A percentile compares a stretch with the other conserved stretches of the same genome.
Conservation (phyloP, 192 early-diverging fungal genomes). For the Coemansia sp. region DNA sequence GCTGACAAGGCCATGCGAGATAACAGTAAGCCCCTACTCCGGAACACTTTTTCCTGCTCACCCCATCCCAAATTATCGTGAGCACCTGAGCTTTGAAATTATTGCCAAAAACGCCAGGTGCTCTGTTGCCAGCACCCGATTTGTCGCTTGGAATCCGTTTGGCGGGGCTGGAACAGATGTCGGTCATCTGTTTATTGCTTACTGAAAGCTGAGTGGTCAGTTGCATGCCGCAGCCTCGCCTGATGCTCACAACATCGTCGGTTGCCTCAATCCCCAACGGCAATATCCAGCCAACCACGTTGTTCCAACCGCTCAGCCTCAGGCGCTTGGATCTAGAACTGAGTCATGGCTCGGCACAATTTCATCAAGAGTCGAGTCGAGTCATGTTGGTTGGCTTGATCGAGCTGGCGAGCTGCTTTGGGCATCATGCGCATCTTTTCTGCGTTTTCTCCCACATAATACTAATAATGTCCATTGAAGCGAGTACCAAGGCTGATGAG, state of each 20-base stretch:
- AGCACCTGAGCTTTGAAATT: neutral
- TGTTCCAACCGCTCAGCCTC: neutral
- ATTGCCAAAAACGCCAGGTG: neutral
- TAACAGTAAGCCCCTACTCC: conserved; percentile 5
- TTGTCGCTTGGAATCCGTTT: neutral
- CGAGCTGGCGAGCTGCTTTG: neutral
- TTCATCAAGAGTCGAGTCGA: neutral
- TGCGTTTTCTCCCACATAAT: neutral
- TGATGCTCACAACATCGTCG: neutral
- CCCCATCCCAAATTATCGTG: neutral
- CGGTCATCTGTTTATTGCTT: too few relatives aligned
- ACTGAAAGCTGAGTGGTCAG: neutral
- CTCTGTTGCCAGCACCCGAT: neutral
- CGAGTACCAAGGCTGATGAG: conserved; percentile 32
- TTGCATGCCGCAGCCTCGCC: neutral
- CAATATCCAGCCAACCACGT: neutral
- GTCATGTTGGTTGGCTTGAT: neutral
- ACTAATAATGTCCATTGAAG: conserved; percentile 1
- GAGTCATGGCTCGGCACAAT: too few relatives aligned
- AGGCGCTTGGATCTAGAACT: too few relatives aligned
- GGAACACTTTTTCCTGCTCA: conserved; percentile 1
- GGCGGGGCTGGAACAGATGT: neutral
- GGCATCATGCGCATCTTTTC: too few relatives aligned
- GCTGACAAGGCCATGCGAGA: too few relatives aligned
- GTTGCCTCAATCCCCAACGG: neutral